Percentiles rank a stretch among this genome's conserved stretches.
phyloP scores from a whole-genome alignment of 2,329 filamentous ascomycete genomes.

The Bipolaris cookei region DNA sequence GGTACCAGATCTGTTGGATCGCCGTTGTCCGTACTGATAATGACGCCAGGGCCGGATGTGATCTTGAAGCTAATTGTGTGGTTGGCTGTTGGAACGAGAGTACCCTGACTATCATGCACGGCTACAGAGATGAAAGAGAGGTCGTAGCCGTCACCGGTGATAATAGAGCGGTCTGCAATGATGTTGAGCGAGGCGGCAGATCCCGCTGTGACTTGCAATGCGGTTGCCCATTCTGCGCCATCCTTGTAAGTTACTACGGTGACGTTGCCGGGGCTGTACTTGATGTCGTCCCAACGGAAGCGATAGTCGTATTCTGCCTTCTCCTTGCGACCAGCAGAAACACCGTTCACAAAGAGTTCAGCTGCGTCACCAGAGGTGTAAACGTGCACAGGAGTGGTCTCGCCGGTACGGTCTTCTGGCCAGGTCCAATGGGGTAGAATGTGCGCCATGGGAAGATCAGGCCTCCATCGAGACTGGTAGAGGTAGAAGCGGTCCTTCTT shows the following conservation, averaged over 20 bases:
- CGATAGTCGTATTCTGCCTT: conserved; percentile 53
- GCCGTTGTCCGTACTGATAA: conserved; percentile 44
- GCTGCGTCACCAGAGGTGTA: conserved; percentile 61
- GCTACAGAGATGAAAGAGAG: conserved; percentile 56
- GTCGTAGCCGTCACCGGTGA: conserved; percentile 54
- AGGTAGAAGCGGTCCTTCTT: conserved; percentile 63
- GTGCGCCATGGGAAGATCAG: conserved; percentile 57
- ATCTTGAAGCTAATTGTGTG: conserved; percentile 55
- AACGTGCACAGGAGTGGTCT: conserved; percentile 62
- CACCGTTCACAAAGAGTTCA: conserved; percentile 62
- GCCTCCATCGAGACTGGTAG: conserved; percentile 62
- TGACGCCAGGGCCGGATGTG: conserved; percentile 50
- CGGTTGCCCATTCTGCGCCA: conserved; percentile 56
- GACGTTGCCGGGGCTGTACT: conserved; percentile 58
- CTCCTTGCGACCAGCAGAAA: conserved; percentile 53
- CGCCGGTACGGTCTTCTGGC: conserved; percentile 53
- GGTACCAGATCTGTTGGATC: conserved; percentile 33
- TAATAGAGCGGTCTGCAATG: conserved; percentile 50
- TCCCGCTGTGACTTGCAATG: conserved; percentile 53
- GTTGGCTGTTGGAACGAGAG: conserved; percentile 53
- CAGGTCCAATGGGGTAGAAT: conserved; percentile 65
- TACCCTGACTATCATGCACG: conserved; percentile 55
- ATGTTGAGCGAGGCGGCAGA: conserved; percentile 49
- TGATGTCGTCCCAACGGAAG: conserved; percentile 61
- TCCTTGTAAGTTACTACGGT: conserved; percentile 58